Evolutionary conservation across 1,139 yeast species (phyloP), one percentile per base, ranked within the genome.

Genomic region (Oligophagozyma castellii): DNA sequence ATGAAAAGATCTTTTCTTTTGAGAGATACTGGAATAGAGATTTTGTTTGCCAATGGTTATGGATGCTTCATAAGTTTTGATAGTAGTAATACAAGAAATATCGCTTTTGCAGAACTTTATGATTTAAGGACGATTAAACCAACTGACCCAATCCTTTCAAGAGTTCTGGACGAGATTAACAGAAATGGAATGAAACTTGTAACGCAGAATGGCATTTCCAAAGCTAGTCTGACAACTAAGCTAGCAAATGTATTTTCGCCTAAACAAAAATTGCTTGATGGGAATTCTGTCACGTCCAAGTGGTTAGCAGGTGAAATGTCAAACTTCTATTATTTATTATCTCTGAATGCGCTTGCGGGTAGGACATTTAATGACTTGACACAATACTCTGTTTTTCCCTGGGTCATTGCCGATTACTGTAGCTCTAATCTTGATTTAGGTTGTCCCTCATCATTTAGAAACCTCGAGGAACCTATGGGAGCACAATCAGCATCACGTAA

Each of bases 331-430:
- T 81, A 81, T 43, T 56, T 81, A 40, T 76, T 80, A 72, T 64
- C 77, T 13, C 58, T 81, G 15, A 81, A 81, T 45, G 79, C 92
- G 0, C 52, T 81, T 31, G 92, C 94, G 0, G 95, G 95, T 0
- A 59, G 94, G 40, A 80, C 94, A 0, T 79, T 74, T 50, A 81
- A 81, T 51, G 94, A 81, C 48, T 54, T 81, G 32, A 80, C 93
- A 0, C 95, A 81, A 40, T 81, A 81, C 46, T 94, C 94, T 0
- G 78, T 81, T 1, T 81, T 81, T 40, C 95, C 95, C 0, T 81
- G 93, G 93, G 80, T 81, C 0, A 64, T 81, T 35, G 74, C 92
- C 0, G 93, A 81, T 47, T 80, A 81, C 46, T 62, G 69, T 1
- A 75, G 86, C 39, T 71, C 68, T 2, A 62, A 54, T 4, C 55